Conservation (phyloP, 2,329 filamentous ascomycete genomes). For the Stenocarpella maydis region DNA sequence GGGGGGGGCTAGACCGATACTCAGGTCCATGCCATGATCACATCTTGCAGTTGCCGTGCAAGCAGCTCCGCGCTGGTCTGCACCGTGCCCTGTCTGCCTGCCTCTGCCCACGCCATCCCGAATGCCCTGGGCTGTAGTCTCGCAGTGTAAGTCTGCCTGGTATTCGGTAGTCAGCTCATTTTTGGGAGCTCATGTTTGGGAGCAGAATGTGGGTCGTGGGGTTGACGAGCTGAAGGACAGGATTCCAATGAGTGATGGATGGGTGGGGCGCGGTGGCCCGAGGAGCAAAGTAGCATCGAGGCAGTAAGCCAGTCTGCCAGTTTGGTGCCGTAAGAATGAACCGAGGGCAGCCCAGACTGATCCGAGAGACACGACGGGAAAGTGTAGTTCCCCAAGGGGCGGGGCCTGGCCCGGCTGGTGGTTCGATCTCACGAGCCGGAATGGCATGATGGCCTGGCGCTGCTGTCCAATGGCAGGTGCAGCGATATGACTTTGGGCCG, state of each 20-base stretch:
- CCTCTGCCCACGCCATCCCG: background rate
- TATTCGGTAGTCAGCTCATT: too few species aligned
- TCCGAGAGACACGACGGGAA: constrained; percentile 17
- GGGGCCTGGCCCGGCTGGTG: constrained; percentile 25
- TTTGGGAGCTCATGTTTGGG: too few species aligned
- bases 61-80: background rate
- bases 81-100: too few species aligned
- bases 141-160: background rate
- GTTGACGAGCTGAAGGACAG: background rate
- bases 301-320: background rate
- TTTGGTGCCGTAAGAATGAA: background rate
- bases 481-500: constrained; percentile 7
- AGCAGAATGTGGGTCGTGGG: constrained; percentile 22
- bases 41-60: constrained; percentile 3
- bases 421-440: constrained; percentile 32
- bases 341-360: background rate
- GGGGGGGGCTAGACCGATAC: background rate
- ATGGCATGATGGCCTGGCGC: constrained; percentile 18
- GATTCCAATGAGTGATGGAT: too few species aligned
- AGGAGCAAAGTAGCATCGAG: background rate
- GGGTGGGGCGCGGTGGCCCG: background rate
- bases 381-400: constrained; percentile 15
- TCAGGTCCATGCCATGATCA: background rate
- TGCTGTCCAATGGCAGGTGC: constrained; percentile 17
- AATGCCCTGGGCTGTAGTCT: background rate